Conservation (phyloP, 345 rosid genomes). For the Sonneratia caseolaris region DNA sequence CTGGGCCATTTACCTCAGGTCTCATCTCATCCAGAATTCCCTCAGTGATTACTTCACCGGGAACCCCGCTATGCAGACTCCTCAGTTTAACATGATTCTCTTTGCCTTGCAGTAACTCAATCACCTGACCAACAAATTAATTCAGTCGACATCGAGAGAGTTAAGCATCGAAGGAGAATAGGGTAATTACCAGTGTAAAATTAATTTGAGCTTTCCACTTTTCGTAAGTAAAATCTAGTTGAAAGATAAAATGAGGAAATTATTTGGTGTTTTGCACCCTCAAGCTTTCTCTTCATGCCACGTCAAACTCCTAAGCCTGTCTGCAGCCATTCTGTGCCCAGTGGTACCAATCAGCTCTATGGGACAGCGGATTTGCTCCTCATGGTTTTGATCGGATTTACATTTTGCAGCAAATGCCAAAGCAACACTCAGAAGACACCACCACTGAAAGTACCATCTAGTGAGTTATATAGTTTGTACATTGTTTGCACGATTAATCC, state of each 20-base stretch:
- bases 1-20: not conserved
- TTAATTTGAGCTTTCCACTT: not conserved
- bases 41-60: not conserved
- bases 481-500: too few relatives aligned
- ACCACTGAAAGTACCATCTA: too few relatives aligned
- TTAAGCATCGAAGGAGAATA: not conserved
- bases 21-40: not conserved
- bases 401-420: too few relatives aligned
- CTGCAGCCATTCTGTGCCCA: not conserved
- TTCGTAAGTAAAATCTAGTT: not conserved
- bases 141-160: not conserved
- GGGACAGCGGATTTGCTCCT: too few relatives aligned
- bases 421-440: too few relatives aligned
- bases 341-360: too few relatives aligned
- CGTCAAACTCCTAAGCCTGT: not conserved
- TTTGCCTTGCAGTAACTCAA: not conserved
- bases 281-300: not conserved
- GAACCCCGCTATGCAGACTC: not conserved
- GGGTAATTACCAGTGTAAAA: not conserved
- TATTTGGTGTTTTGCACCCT: not conserved
- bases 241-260: not conserved
- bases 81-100: not conserved
- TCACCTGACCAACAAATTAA: conserved; percentile 2
- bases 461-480: too few relatives aligned
- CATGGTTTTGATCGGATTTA: too few relatives aligned